These are phyloP conservation scores for Cymbopogon flexuosus DNA, from an alignment of 202 grass and related monocot genomes.

Conservation along the genomic window DNA sequence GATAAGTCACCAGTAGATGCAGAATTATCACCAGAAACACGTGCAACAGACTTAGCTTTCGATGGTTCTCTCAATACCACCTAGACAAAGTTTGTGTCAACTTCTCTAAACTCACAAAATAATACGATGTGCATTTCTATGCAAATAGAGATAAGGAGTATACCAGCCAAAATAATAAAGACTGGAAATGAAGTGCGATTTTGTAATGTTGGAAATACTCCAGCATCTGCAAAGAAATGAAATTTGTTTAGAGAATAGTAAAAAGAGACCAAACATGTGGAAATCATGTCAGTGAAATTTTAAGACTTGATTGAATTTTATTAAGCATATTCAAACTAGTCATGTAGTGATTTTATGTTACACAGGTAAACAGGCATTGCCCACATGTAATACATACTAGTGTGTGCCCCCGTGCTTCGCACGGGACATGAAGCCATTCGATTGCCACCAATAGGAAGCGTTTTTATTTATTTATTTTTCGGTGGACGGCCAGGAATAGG, in stretches of 20 bases:
- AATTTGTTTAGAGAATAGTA: slow-evolving; percentile 30
- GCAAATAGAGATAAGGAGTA: slow-evolving; percentile 22
- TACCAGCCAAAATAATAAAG: slow-evolving; percentile 99
- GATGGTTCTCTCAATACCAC: slow-evolving; percentile 81
- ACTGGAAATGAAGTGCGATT: slow-evolving; percentile 83
- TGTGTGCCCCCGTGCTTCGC: too few species aligned
- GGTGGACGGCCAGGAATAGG: too few species aligned
- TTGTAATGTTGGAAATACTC: slow-evolving; percentile 91
- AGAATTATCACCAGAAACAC: slow-evolving; percentile 56
- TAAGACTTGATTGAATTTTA: background rate
- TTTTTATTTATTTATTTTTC: too few species aligned
- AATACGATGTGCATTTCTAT: slow-evolving; percentile 10
- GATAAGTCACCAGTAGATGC: slow-evolving; percentile 35
- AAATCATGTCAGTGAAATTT: slow-evolving; percentile 17
- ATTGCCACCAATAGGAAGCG: too few species aligned
- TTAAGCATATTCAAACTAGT: slow-evolving; percentile 25
- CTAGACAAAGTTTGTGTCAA: slow-evolving; percentile 48
- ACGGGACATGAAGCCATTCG: too few species aligned
- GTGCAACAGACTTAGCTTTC: slow-evolving; percentile 68
- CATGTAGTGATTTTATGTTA: background rate
- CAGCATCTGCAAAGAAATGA: slow-evolving; percentile 68
- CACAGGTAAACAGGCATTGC: background rate
- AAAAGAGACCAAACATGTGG: background rate
- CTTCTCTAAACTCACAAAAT: slow-evolving; percentile 23
- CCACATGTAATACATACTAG: background rate